These are phyloP conservation scores for Chrysopogon serrulatus DNA, from an alignment of 176 grass and related monocot species.

Conservation along the genomic window DNA sequence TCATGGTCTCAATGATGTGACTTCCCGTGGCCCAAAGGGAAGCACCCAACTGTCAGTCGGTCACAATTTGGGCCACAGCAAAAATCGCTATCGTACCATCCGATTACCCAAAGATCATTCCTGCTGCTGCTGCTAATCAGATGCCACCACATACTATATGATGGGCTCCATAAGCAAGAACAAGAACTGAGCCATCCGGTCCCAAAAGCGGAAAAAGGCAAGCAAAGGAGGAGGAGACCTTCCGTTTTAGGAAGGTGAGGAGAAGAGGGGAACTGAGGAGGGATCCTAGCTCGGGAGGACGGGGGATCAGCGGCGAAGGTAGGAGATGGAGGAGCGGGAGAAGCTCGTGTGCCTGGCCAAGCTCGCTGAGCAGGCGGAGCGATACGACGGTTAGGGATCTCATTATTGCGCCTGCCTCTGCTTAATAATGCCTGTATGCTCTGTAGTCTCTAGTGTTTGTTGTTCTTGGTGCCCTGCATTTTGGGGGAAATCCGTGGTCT, in stretches of 20 bases:
- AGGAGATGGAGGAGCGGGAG: conserved; percentile 50
- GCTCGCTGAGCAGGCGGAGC: conserved; percentile 60
- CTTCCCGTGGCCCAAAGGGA: neutral
- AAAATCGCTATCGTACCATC: neutral
- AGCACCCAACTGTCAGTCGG: conserved; percentile 20
- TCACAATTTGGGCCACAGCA: neutral
- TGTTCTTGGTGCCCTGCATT: conserved; percentile 8
- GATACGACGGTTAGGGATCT: conserved; percentile 49
- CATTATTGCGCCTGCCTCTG: neutral
- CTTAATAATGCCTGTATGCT: neutral
- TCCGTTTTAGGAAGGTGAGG: conserved; percentile 24
- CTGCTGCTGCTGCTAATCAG: neutral
- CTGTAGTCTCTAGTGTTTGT: neutral
- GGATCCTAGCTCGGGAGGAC: neutral
- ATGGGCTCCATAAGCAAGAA: neutral
- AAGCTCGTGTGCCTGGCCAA: conserved; percentile 52
- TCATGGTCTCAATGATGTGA: neutral
- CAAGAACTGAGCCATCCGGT: neutral
- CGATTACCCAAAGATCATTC: neutral
- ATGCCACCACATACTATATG: conserved; percentile 19
- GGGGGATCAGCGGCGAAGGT: neutral
- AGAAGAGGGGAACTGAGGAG: neutral
- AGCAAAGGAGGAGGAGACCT: neutral
- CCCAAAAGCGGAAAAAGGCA: conserved; percentile 9
- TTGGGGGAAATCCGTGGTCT: neutral